Evolutionary conservation across 2,329 filamentous ascomycete genomes (phyloP), one percentile per base, ranked within the genome.

Genomic region (Endoconidiophora polonica): DNA sequence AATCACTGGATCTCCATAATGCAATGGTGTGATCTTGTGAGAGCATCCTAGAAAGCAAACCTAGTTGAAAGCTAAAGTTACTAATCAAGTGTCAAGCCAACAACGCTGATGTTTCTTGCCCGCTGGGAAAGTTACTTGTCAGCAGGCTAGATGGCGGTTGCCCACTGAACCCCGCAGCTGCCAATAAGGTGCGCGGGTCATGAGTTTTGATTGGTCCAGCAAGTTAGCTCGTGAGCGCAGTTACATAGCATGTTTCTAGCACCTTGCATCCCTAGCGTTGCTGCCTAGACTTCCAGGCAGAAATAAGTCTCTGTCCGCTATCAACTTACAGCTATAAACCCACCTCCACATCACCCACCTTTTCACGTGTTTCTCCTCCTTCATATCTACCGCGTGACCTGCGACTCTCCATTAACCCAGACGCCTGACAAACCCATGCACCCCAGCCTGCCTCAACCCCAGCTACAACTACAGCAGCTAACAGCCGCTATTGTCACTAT

Each of bases 361-460:
- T 61, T 63, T 62, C 64, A 66, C 64, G 64, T 66, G 64, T 63
- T 65, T 59, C 59, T 58, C 58, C 58, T 59, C 57, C 60, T 62
- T 57, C 57, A 38, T 20, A 20, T 57, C 58, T 57, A 58, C 63
- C 64, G 62, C 64, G 63, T 66, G 64, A 66, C 63, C 61, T 44
- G 47, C 41, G 45, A 43, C 37, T 37, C 42, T 33, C 33, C 37
- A 16, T 49, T 53, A 53, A 51, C 50, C 52, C 47, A 48, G 48
- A 33, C 46, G 29, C 50, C 41, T 52, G 45, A 48, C 26, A 18
- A 39, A 20, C 41, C 33, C 40, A 43, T 37, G 29, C 46, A 43
- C 29, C 26, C 41, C 10, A 46, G 22, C 42, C 44, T 16, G 26
- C 41, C 22, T 20, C 14, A 41, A 16, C 16, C 33, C 23, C 20